Conservation (phyloP, 2,329 filamentous ascomycete genomes). For the Trichophyton simii region DNA sequence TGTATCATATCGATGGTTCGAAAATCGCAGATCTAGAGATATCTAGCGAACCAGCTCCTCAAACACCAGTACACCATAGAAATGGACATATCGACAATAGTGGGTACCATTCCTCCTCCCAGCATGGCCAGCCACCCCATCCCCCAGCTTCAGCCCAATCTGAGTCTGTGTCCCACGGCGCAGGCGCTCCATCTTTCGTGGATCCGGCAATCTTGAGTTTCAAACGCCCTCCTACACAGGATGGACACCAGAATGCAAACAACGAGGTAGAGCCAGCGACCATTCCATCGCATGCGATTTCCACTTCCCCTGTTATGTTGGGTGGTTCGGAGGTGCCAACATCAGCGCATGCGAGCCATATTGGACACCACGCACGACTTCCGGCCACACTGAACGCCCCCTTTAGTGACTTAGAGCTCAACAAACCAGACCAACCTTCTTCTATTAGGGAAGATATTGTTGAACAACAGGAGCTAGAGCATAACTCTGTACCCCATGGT, state of each 20-base stretch:
- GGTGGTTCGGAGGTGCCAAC: slow-evolving; percentile 18
- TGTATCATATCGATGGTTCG: slow-evolving; percentile 45
- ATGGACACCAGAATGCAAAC: not conserved
- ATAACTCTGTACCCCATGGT: not conserved
- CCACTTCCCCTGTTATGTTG: slow-evolving; percentile 21
- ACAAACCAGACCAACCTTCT: slow-evolving; percentile 8
- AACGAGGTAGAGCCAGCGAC: not conserved
- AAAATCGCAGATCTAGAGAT: slow-evolving; percentile 49
- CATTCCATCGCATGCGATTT: slow-evolving; percentile 11
- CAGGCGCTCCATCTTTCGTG: slow-evolving; percentile 40
- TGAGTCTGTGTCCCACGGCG: slow-evolving; percentile 11
- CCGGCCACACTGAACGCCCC: slow-evolving; percentile 34
- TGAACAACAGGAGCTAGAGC: slow-evolving; percentile 14
- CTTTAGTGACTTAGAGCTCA: slow-evolving; percentile 31
- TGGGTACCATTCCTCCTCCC: slow-evolving; percentile 10
- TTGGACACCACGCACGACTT: slow-evolving; percentile 11
- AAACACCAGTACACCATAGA: slow-evolving; percentile 6
- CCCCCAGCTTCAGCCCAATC: not conserved
- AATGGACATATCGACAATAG: slow-evolving; percentile 1
- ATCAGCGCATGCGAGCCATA: slow-evolving; percentile 11
- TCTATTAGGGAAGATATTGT: slow-evolving; percentile 10
- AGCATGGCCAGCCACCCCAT: slow-evolving; percentile 11
- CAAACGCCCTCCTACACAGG: slow-evolving; percentile 26
- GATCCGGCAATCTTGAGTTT: slow-evolving; percentile 75
- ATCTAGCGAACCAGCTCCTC: slow-evolving; percentile 19